Evolutionary conservation across 2,329 filamentous ascomycete species (phyloP), one percentile per base, ranked within the genome.

Genomic region (Apiospora aurea): DNA sequence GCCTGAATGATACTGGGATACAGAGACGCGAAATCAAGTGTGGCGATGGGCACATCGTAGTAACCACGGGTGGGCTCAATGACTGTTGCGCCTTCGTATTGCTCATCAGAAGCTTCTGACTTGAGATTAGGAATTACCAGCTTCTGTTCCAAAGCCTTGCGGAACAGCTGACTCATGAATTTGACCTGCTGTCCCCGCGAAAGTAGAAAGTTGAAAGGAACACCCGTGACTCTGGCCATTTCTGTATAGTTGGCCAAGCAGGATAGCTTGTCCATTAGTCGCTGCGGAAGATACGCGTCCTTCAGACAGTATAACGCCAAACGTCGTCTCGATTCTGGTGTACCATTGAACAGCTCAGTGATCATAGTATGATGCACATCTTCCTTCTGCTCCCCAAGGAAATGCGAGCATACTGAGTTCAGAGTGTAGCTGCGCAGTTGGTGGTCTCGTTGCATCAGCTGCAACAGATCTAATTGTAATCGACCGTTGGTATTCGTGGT

Each of bases 281-380:
- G 87, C 79, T 98, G 95, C 0, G 96, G 96, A 4, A 99, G 87
- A 78, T 97, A 99, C 0, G 96, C 96, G 84, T 99, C 97, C 83
- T 99, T 99, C 75, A 99, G 83, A 83, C 96, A 99, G 85, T 99
- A 99, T 0, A 99, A 90, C 0, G 96, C 96, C 68, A 99, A 85
- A 83, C 96, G 92, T 77, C 97, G 91, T 75, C 96, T 87, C 4
- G 96, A 97, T 80, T 99, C 96, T 0, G 95, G 92, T 0, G 96
- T 98, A 73, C 96, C 96, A 80, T 99, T 98, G 87, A 95, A 98
- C 3, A 99, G 85, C 79, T 98, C 97, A 0, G 97, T 99, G 78
- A 99, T 99, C 95, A 99, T 99, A 2, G 95, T 98, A 83, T 99
- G 92, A 79, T 99, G 96, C 2, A 99, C 96, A 82, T 99, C 96